Conservation (phyloP, 2,329 filamentous ascomycete genomes). For the Xylariaceae sp. region DNA sequence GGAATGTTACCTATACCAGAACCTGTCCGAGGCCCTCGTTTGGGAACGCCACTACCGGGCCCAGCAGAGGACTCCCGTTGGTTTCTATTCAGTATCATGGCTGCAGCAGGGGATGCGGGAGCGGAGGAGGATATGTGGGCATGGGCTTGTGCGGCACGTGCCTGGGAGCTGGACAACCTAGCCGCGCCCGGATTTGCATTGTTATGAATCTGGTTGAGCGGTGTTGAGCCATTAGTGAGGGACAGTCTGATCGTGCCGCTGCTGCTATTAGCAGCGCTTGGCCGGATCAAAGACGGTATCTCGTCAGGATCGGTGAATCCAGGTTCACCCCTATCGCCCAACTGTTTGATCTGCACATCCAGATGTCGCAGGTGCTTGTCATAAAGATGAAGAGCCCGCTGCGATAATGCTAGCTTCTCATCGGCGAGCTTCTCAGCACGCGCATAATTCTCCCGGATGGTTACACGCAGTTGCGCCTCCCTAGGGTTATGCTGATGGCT, state of each 20-base stretch:
- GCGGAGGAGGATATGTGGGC: slow-evolving; percentile 50
- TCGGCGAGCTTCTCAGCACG: slow-evolving; percentile 65
- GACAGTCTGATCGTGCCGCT: slow-evolving; percentile 39
- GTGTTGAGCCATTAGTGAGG: slow-evolving; percentile 33
- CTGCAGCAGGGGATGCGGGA: slow-evolving; percentile 55
- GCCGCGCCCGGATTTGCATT: slow-evolving; percentile 40
- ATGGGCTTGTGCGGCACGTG: slow-evolving; percentile 47
- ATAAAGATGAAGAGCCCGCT: slow-evolving; percentile 56
- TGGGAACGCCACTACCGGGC: slow-evolving; percentile 44
- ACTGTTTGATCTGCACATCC: slow-evolving; percentile 57
- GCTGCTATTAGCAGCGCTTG: slow-evolving; percentile 50
- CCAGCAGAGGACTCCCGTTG: slow-evolving; percentile 55
- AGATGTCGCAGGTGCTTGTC: slow-evolving; percentile 60
- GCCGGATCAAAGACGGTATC: slow-evolving; percentile 57
- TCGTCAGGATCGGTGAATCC: slow-evolving; percentile 59
- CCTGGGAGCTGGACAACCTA: slow-evolving; percentile 41
- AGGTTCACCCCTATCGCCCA: slow-evolving; percentile 57
- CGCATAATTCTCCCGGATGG: slow-evolving; percentile 62
- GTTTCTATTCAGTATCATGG: slow-evolving; percentile 54
- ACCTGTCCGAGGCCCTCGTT: slow-evolving; percentile 48
- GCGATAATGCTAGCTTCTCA: slow-evolving; percentile 66
- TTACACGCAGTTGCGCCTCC: slow-evolving; percentile 62
- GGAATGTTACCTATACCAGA: slow-evolving; percentile 44
- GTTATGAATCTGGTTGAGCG: slow-evolving; percentile 36
- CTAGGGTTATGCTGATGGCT: slow-evolving; percentile 70